phyloP scores from a whole-genome alignment of 2,329 filamentous ascomycete genomes.

The Claviceps arundinis region DNA sequence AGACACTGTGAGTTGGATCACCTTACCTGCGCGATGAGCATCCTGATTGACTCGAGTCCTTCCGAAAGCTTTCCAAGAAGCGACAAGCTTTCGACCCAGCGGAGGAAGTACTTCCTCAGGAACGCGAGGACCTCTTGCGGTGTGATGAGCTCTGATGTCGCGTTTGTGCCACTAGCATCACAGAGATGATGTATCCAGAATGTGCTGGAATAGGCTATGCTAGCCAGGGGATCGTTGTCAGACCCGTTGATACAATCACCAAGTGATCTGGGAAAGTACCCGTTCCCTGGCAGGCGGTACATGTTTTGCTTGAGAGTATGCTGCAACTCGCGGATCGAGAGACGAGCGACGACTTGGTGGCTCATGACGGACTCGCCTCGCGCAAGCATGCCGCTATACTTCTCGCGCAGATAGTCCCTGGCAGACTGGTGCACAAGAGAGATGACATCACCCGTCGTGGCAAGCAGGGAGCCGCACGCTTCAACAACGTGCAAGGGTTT shows the following conservation, averaged over 20 bases:
- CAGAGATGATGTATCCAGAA: slow-evolving; percentile 22
- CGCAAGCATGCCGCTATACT: slow-evolving; percentile 15
- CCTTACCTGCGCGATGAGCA: slow-evolving; percentile 5
- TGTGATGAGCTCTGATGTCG: slow-evolving; percentile 6
- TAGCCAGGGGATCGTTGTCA: slow-evolving; percentile 9
- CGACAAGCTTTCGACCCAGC: slow-evolving; percentile 9
- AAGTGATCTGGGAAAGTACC: slow-evolving; percentile 11
- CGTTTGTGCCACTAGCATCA: neutral
- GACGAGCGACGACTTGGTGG: slow-evolving; percentile 20
- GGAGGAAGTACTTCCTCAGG: slow-evolving; percentile 8
- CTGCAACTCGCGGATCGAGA: slow-evolving; percentile 20
- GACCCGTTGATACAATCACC: slow-evolving; percentile 4
- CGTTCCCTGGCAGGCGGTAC: slow-evolving; percentile 15
- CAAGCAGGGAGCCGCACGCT: slow-evolving; percentile 24
- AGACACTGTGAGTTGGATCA: neutral
- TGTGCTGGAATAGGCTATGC: slow-evolving; percentile 16
- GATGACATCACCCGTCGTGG: slow-evolving; percentile 15
- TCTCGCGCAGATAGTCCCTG: slow-evolving; percentile 24
- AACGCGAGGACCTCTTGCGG: slow-evolving; percentile 11
- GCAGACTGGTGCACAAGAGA: slow-evolving; percentile 31
- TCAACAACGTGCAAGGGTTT: slow-evolving; percentile 14
- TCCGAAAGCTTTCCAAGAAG: slow-evolving; percentile 7
- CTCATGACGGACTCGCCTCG: slow-evolving; percentile 10
- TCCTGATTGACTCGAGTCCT: slow-evolving; percentile 3
- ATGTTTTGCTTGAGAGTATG: slow-evolving; percentile 22